Evolutionary conservation across 2,329 filamentous ascomycete species (phyloP), one percentile per base, ranked within the genome.

Genomic region (Elsinoe ampelina): DNA sequence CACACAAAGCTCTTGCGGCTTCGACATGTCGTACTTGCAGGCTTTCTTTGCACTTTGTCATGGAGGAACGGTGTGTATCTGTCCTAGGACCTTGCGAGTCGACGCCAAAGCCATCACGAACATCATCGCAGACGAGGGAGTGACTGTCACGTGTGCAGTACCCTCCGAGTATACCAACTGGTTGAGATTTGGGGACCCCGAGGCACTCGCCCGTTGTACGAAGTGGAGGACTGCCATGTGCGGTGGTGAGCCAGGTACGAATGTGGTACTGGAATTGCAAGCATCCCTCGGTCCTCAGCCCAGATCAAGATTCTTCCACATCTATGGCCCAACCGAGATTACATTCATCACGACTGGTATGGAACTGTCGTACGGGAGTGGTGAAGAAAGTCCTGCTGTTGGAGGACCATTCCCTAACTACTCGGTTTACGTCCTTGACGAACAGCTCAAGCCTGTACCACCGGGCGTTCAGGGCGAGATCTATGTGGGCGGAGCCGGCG

Each of bases 391-490:
- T 17, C 41, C 41, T 11, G 12, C 41, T 32, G 30, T 60, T 20
- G 66, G 68, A 3, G 39, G 57, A 3, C 51, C 68, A 2, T 38
- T 73, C 3, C 67, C 70, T 1, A 75, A 75, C 60, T 71, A 69
- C 48, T 54, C 59, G 0, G 52, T 69, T 22, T 75, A 72, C 58
- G 68, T 79, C 38, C 19, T 78, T 0, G 75, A 77, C 59, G 58
- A 67, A 3, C 34, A 73, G 1, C 60, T 66, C 42, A 58, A 69
- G 15, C 66, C 70, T 1, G 66, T 74, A 3, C 72, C 76, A 0
- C 50, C 67, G 5, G 75, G 76, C 0, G 58, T 69, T 1, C 61
- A 69, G 0, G 77, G 77, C 3, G 74, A 78, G 58, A 66, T 79
- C 4, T 66, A 48, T 26, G 66, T 79, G 30, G 71, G 64, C 12